These are phyloP conservation scores for Arthrobotrys musiformis DNA, from an alignment of 2,329 filamentous ascomycete genomes.

Conservation along the genomic window DNA sequence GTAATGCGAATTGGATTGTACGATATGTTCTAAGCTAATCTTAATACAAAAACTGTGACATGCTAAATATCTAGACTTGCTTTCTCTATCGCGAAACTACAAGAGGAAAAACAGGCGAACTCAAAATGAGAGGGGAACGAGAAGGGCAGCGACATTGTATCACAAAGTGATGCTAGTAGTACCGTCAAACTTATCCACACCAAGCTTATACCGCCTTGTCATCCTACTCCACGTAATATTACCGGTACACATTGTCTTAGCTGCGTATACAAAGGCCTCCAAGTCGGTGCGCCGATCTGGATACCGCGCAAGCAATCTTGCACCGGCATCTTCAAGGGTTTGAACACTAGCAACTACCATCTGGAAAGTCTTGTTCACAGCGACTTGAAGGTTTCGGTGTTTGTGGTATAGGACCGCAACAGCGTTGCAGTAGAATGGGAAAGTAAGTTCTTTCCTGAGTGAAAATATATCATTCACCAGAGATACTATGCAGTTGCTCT, in stretches of 20 bases:
- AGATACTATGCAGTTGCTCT: slow-evolving; percentile 14
- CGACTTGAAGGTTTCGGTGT: slow-evolving; percentile 51
- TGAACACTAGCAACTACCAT: slow-evolving; percentile 33
- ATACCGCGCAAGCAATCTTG: slow-evolving; percentile 32
- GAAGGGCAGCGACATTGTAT: not conserved
- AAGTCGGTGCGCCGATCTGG: slow-evolving; percentile 23
- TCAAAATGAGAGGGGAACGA: not conserved
- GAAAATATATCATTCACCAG: slow-evolving; percentile 34
- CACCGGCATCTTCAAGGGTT: slow-evolving; percentile 16
- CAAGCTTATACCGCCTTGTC: slow-evolving; percentile 46
- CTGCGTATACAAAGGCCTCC: slow-evolving; percentile 6
- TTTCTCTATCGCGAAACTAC: not conserved
- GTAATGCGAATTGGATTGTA: not conserved
- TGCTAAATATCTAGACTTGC: not conserved
- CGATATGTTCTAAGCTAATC: too few species aligned
- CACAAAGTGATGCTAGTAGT: slow-evolving; percentile 53
- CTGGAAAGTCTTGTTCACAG: slow-evolving; percentile 42
- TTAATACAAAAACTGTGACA: not conserved
- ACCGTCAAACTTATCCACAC: slow-evolving; percentile 51
- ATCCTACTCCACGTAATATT: slow-evolving; percentile 55
- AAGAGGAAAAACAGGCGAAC: not conserved
- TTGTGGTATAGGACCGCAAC: slow-evolving; percentile 55
- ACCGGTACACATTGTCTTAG: slow-evolving; percentile 48
- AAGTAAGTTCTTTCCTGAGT: slow-evolving; percentile 35
- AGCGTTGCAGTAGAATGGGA: slow-evolving; percentile 56